phyloP scores from a whole-genome alignment of 805 yeast genomes.

The Brettanomyces anomalus region DNA sequence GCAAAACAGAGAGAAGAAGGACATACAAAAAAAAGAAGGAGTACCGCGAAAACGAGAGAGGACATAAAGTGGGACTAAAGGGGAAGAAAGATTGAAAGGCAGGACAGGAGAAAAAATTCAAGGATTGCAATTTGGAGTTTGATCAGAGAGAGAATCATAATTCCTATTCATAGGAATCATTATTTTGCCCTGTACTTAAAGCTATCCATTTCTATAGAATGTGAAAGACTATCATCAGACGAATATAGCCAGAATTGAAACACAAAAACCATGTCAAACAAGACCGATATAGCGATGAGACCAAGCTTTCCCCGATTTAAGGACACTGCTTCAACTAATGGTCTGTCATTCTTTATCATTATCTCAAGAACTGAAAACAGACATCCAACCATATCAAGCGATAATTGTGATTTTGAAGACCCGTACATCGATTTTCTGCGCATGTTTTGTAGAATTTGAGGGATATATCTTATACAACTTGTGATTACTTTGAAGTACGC shows the following conservation, averaged over 20 bases:
- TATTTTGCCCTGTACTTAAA: neutral
- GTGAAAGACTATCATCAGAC: constrained; percentile 2
- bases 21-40: no score
- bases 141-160: no score
- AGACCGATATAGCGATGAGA: constrained; percentile 27
- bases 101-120: no score
- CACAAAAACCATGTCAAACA: constrained; percentile 22
- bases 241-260: constrained; percentile 20
- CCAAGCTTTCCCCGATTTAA: constrained; percentile 38
- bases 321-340: constrained; percentile 18
- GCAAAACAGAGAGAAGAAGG: no score
- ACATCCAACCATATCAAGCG: constrained; percentile 36
- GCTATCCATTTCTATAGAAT: constrained; percentile 1
- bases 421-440: constrained; percentile 37
- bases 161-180: no score
- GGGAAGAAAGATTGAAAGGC: no score
- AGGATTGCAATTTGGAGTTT: no score
- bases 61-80: no score
- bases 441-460: constrained; percentile 36
- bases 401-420: constrained; percentile 31
- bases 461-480: constrained; percentile 41
- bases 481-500: constrained; percentile 36
- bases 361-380: constrained; percentile 31
- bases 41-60: no score
- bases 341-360: constrained; percentile 26